Evolutionary conservation across 192 early-diverging fungal species (phyloP).

Genomic region (Entomortierella lignicola): DNA sequence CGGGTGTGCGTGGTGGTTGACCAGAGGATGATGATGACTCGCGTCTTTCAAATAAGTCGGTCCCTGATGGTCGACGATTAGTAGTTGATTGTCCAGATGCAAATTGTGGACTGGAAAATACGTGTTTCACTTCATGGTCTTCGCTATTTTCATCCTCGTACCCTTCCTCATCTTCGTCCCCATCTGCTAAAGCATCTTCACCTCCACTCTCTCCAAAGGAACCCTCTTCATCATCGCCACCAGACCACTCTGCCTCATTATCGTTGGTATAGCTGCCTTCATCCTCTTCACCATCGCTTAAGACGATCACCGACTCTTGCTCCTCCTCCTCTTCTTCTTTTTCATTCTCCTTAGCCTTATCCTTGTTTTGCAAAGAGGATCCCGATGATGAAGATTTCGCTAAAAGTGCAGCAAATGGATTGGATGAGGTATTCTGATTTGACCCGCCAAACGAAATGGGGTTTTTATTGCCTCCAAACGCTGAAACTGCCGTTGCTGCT

Average conservation of each 20-base stretch:
- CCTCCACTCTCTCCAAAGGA: no score
- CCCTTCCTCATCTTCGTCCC: conserved; percentile 1
- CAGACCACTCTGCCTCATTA: neutral
- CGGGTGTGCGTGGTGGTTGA: neutral
- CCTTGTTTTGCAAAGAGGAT: neutral
- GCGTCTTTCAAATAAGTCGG: neutral
- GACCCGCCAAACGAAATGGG: neutral
- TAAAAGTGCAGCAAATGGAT: neutral
- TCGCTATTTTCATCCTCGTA: neutral
- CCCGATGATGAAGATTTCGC: neutral
- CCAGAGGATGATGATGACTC: neutral
- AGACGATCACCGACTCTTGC: neutral
- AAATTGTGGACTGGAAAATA: no score
- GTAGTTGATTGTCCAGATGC: neutral
- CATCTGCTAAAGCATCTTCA: neutral
- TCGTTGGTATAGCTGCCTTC: neutral
- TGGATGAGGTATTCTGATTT: no score
- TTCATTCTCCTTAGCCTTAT: neutral
- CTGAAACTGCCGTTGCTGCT: neutral
- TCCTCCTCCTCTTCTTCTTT: neutral
- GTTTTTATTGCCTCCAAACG: neutral
- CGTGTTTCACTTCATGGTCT: no score
- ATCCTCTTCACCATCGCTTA: neutral
- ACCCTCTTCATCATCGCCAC: neutral
- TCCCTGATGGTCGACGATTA: neutral